Base-by-base conservation (phyloP, 2,329 filamentous ascomycete genomes). In the Cercospora janseana region DNA sequence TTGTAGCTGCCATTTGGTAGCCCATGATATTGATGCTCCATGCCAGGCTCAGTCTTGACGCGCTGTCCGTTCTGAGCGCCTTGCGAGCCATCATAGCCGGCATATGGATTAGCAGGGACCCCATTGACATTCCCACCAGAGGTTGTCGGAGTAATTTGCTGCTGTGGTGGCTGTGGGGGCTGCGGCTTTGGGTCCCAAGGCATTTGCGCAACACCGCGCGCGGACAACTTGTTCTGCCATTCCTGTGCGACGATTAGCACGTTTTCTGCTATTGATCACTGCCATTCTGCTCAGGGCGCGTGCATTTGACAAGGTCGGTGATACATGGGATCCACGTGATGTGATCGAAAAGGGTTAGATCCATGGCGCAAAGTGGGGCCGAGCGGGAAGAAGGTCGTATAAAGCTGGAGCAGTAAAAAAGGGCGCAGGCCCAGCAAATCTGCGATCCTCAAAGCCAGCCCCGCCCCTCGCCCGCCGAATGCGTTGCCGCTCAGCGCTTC, bases 181-280 rank as follows among this genome's bases (percentile, higher is more conserved):
- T 87, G 84, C 42, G 86, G 85, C 66, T 87, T 85, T 34, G 93
- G 92, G 67, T 98, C 93, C 93, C 93, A 98, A 8, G 93, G 92
- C 68, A 97, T 96, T 50, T 81, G 77, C 52, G 93, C 93, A 55
- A 97, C 86, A 59, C 86, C 83, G 59, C 94, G 83, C 60, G 83
- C 82, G 1, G 91, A 87, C 27, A 98, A 79, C 72, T 94, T 96
- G 63, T 85, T 79, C 76, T 97, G 91, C 93, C 93, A 98, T 73
- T 85, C 88, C 91, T 97, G 67, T 45, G 26, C 10, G 21, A 2
- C 24, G 20, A 49, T 59, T 40, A 59, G 54, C 49, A 57, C 18
- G 4, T 20, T 12, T 15, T 13, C 23, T 31, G 4, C 34, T n/a
- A n/a, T n/a, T n/a, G n/a, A n/a, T n/a, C n/a, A n/a, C 20, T 12